Evolutionary conservation across 2,329 filamentous ascomycete genomes (phyloP), one percentile per base, ranked within the genome.

Genomic region (Paraphaeosphaeria minitans): DNA sequence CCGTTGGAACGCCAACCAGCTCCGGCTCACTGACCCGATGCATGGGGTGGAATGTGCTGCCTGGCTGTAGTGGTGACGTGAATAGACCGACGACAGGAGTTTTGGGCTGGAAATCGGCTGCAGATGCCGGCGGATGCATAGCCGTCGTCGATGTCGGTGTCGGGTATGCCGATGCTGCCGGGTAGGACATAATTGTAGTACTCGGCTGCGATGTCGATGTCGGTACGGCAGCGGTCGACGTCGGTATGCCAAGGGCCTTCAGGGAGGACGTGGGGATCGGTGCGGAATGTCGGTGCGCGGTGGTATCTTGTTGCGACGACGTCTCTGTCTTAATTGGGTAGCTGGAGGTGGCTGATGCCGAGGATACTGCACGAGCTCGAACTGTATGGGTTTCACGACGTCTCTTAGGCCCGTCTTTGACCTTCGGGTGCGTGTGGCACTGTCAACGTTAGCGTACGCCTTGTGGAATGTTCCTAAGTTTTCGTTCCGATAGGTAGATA

Each of bases 391-490:
- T 77, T 69, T 78, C 77, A 62, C 77, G 75, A 47, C 77, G 77
- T 55, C 77, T 67, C 59, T 78, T 79, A 33, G 76, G 77, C 10
- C 75, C 76, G 57, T 79, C 77, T 67, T 78, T 78, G 54, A 78
- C 76, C 66, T 79, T 79, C 10, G 77, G 75, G 56, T 78, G 77
- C 2, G 76, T 78, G 65, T 79, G 77, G 63, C 77, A 79, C 77
- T 78, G 55, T 21, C 21, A 53, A 33, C 27, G 55, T 75, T 71
- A 75, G 70, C 56, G 67, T 49, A 43, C 54, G 57, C 57, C 35
- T 29, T 45, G 61, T 63, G 49, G 19, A 57, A 67, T 50, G 22
- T 37, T 24, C n/a, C 27, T 31, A 33, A n/a, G 35, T 22, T 43
- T 33, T 12, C 10, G 43, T 6, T 48, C 35, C 24, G 12, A 54